Evolutionary conservation across 352 stramenopile genomes (phyloP), one percentile per base, ranked within the genome.

Genomic region (Phytophthora pini): DNA sequence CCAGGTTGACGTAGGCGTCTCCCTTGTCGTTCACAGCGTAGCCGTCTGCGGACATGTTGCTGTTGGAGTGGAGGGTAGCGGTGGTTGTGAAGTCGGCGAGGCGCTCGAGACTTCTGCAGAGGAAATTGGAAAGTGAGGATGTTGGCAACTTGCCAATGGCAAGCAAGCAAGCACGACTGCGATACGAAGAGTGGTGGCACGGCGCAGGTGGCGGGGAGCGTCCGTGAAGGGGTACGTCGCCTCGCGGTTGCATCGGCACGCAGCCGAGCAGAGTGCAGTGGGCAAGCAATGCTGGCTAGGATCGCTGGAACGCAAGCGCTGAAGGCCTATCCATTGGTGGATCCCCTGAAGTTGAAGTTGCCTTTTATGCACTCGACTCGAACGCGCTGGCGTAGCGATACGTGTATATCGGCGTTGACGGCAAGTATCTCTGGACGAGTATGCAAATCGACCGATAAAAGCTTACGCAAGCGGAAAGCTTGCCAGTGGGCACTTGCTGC

Each of bases 51-150:
- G 36, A 43, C 61, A 70, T 70, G 22, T 32, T 65, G 27, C n/a
- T 40, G 29, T 57, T 24, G 46, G 11, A 45, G 36, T 11, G 13
- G 31, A 11, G 31, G 31, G 27, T 24, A 31, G 22, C n/a, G 9
- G 31, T 32, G 45, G 15, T 34, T 60, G 40, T 29, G 41, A 43
- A 29, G 27, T 4, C 31, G 31, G 31, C 31, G 15, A 43, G 36
- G 36, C 11, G 15, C 36, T 17, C 36, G 36, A 43, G 36, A 43
- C 7, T 43, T 43, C 36, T 43, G 84, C 90, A 79, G 51, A 49
- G 51, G 38, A 43, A 59, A 49, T 50, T 50, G 39, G 17, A 20
- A 49, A 59, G 38, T 59, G 51, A 59, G 51, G 5, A 4, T 47
- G n/a, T 10, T 12, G 22, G 39, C 27, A 31, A 26, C 17, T 20